Evolutionary conservation across 2,329 filamentous ascomycete genomes (phyloP).

Genomic region (Tolypocladium nubicola): DNA sequence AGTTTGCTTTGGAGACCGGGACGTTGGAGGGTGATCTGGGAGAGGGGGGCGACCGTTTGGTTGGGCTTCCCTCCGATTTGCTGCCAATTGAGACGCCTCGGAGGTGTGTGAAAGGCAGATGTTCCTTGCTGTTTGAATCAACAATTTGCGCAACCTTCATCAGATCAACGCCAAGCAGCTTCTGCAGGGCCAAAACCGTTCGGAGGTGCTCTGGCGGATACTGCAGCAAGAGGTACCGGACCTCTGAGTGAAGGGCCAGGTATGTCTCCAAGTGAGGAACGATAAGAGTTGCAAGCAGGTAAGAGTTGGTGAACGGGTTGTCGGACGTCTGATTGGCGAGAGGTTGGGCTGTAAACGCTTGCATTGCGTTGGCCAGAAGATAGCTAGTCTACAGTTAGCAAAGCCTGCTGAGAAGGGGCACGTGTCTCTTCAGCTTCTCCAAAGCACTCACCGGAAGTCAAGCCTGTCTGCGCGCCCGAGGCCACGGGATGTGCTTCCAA

Average conservation of each 20-base stretch:
- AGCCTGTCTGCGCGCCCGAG: constrained; percentile 42
- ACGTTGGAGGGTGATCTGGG: constrained; percentile 16
- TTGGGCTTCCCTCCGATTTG: constrained; percentile 11
- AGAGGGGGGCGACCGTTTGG: constrained; percentile 10
- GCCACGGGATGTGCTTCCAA: constrained; percentile 40
- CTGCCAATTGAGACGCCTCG: constrained; percentile 20
- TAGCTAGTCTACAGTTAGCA: constrained; percentile 29
- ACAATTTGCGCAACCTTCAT: constrained; percentile 51
- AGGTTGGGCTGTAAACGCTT: constrained; percentile 42
- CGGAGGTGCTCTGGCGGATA: constrained; percentile 46
- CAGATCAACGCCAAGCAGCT: constrained; percentile 42
- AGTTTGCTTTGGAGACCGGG: constrained; percentile 42
- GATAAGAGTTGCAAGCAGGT: constrained; percentile 45
- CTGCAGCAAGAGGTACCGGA: constrained; percentile 48
- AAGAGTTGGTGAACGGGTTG: constrained; percentile 43
- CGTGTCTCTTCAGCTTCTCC: no score
- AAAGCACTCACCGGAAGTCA: constrained; percentile 42
- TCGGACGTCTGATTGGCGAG: constrained; percentile 37
- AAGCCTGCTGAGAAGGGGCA: background rate
- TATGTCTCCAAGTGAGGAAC: constrained; percentile 52
- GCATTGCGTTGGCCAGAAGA: constrained; percentile 50
- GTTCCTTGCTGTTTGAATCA: constrained; percentile 27
- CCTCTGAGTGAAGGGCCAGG: constrained; percentile 38
- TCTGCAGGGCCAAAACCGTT: constrained; percentile 46
- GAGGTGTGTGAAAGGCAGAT: constrained; percentile 27